phyloP scores from a whole-genome alignment of 2,329 filamentous ascomycete species.

The Aspergillus phoenicis region DNA sequence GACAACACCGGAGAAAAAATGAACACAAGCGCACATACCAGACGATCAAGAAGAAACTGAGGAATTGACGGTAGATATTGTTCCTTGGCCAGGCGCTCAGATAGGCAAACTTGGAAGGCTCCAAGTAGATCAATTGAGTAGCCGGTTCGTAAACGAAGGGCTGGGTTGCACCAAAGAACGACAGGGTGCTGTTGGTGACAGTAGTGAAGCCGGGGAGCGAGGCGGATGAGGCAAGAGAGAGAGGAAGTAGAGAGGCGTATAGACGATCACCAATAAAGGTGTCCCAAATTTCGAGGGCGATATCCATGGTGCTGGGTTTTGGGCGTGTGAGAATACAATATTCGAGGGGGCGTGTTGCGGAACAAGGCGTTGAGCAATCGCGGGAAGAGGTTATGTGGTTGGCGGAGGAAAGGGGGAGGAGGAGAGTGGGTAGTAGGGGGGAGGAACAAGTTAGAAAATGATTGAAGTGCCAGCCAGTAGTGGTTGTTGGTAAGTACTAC shows the following conservation, averaged over 20 bases:
- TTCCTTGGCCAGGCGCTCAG: constrained; percentile 76
- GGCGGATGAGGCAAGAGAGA: constrained; percentile 57
- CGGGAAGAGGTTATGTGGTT: neutral
- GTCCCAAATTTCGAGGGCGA: constrained; percentile 84
- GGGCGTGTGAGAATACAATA: neutral
- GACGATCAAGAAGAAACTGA: constrained; percentile 80
- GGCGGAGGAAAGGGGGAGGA: neutral
- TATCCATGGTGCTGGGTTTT: constrained; percentile 68
- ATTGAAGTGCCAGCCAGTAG: neutral
- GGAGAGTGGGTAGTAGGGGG: neutral
- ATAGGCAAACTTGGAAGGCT: constrained; percentile 76
- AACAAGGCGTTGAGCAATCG: neutral
- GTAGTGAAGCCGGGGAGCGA: constrained; percentile 53
- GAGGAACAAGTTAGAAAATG: neutral
- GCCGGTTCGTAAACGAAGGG: constrained; percentile 67
- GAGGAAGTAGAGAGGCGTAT: constrained; percentile 73
- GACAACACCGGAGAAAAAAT: neutral
- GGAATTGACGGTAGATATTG: constrained; percentile 71
- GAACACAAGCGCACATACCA: constrained; percentile 61
- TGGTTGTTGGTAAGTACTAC: too few relatives aligned
- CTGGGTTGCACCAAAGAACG: constrained; percentile 56
- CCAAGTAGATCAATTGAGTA: constrained; percentile 67
- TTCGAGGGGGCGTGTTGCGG: neutral
- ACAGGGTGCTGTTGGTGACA: constrained; percentile 58
- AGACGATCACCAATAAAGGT: constrained; percentile 77